Evolutionary conservation across 805 yeast genomes (phyloP), one percentile per base, ranked within the genome.

Genomic region (Yamadazyma olivae): DNA sequence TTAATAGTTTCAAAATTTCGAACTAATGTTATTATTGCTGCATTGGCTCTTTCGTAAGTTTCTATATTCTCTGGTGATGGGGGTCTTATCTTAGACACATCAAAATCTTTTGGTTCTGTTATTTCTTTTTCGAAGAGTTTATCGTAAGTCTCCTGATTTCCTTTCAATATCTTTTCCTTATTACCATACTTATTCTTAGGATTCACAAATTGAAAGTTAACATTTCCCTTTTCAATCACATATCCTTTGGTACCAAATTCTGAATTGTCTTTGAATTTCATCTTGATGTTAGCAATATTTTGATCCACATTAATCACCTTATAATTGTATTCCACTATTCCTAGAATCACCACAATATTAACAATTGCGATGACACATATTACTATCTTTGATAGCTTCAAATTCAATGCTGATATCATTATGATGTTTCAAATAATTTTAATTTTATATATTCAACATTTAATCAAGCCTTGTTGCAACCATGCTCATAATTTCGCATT

Each of bases 21-120:
- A n/a, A 82, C 93, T 36, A 87, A 62, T 3, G 86, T 76, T 13
- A 83, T 51, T 33, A 87, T 69, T 1, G 95, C 83, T 3, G 95
- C 95, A 50, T 79, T 84, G 6, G 83, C 90, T n/a, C 64, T 56
- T 17, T 61, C 45, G 44, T 64, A 67, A 3, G 27, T 32, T 20
- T 38, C 48, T 10, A 48, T 27, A 15, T 58, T 59, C 5, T 43
- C 49, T 0, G 57, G 58, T 8, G 22, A 2, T 14, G 48, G 48
- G 5, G 64, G 64, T 25, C 65, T 46, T 27, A 59, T 50, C 4
- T 45, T 25, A 18, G 49, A 54, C 3, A 65, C 42, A 38, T 63
- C 55, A 36, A 49, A 53, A 35, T 64, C 70, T 34, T 52, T 69
- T 1, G 86, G 86, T 46, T 76, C 81, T 18, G 37, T 30, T 17